phyloP scores from a whole-genome alignment of 306 rosid species.

The Hippophae tibetana region DNA sequence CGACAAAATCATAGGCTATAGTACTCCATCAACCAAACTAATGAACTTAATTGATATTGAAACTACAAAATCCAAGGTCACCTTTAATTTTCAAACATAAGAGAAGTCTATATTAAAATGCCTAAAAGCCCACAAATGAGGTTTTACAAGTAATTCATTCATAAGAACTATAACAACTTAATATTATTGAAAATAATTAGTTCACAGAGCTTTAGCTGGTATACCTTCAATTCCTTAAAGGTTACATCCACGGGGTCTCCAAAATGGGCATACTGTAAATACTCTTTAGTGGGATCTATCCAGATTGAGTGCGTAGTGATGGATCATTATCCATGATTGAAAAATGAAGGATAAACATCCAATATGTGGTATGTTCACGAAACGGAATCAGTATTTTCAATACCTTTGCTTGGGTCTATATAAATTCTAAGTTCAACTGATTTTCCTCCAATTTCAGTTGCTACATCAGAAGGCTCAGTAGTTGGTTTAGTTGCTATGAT shows the following conservation, averaged over 20 bases:
- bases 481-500: constrained; percentile 78
- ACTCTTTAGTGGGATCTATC: constrained; percentile 94
- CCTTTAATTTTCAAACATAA: too few relatives aligned
- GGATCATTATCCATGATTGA: constrained; percentile 63
- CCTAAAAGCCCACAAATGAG: too few relatives aligned
- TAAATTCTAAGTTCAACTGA: constrained; percentile 89
- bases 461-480: constrained; percentile 57
- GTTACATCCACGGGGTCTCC: constrained; percentile 91
- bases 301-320: constrained; percentile 76
- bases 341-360: constrained; percentile 20
- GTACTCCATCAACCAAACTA: too few relatives aligned
- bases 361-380: constrained; percentile 7
- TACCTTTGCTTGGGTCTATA: constrained; percentile 89
- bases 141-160: background rate
- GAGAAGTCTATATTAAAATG: too few relatives aligned
- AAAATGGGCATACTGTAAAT: constrained; percentile 64
- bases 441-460: constrained; percentile 83
- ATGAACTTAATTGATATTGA: too few relatives aligned
- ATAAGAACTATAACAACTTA: background rate
- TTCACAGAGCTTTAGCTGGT: constrained; percentile 13
- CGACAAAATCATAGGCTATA: background rate
- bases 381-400: background rate
- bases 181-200: constrained; percentile 1
- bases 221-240: constrained; percentile 89
- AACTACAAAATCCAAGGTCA: too few relatives aligned